phyloP scores from a whole-genome alignment of 306 rosid species.

The Glycine tomentella region DNA sequence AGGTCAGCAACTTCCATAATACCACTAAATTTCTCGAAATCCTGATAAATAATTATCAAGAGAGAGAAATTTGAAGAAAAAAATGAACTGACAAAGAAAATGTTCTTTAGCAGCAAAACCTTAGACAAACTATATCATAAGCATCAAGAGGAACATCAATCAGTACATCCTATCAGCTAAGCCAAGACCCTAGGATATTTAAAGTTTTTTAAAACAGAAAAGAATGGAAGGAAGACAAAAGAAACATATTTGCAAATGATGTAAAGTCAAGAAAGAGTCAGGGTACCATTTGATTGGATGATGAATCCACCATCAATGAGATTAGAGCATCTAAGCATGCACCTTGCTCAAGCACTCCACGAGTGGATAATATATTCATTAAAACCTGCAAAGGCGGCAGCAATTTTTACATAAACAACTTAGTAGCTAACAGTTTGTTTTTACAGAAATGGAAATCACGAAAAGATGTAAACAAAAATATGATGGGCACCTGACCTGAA shows the following conservation, averaged over 20 bases:
- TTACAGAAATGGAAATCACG: too few relatives aligned
- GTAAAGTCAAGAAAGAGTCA: slow-evolving; percentile 4
- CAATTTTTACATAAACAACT: slow-evolving; percentile 11
- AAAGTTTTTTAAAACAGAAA: neutral
- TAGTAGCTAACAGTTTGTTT: neutral
- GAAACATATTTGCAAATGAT: slow-evolving; percentile 16
- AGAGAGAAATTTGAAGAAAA: too few relatives aligned
- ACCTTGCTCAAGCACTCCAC: slow-evolving; percentile 84
- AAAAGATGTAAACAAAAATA: too few relatives aligned
- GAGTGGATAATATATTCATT: slow-evolving; percentile 80
- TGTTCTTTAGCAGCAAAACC: slow-evolving; percentile 25
- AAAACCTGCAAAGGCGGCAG: slow-evolving; percentile 65
- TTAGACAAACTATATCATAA: neutral
- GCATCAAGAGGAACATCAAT: neutral
- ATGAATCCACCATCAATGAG: slow-evolving; percentile 89
- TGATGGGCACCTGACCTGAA: slow-evolving; percentile 46
- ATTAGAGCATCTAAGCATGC: slow-evolving; percentile 93
- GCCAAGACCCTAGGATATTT: slow-evolving; percentile 31
- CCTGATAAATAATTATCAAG: slow-evolving; percentile 49
- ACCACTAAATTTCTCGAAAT: slow-evolving; percentile 79
- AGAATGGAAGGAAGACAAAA: neutral
- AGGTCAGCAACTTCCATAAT: slow-evolving; percentile 90
- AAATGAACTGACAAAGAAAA: neutral
- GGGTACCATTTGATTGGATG: slow-evolving; percentile 86
- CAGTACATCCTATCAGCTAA: slow-evolving; percentile 32